Conservation (phyloP, 805 yeast genomes). For the Zygotorulaspora chibaensis region DNA sequence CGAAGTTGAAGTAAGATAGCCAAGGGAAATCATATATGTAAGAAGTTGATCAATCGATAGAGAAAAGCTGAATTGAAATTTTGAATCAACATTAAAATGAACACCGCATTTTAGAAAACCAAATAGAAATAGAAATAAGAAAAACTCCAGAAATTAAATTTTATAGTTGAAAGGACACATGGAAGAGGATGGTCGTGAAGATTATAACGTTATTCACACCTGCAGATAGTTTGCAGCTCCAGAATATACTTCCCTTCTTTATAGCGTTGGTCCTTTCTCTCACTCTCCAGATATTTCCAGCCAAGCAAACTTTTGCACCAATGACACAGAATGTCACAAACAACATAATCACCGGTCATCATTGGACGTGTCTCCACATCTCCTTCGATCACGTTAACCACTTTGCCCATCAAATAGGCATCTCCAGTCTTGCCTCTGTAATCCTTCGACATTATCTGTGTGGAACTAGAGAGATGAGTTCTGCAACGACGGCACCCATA, state of each 20-base stretch:
- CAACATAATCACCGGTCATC: slow-evolving; percentile 57
- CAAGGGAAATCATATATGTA: not conserved
- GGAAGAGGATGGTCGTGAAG: not conserved
- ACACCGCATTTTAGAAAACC: slow-evolving; percentile 1
- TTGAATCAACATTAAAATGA: not conserved
- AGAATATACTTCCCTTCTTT: slow-evolving; percentile 60
- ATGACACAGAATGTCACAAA: slow-evolving; percentile 53
- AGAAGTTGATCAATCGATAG: not conserved
- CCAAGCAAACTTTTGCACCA: slow-evolving; percentile 53
- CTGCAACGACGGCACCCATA: slow-evolving; percentile 33
- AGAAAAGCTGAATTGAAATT: not conserved
- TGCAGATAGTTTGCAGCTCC: slow-evolving; percentile 37
- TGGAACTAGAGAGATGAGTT: slow-evolving; percentile 31
- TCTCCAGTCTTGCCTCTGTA: slow-evolving; percentile 56
- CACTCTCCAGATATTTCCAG: slow-evolving; percentile 58
- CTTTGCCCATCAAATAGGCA: slow-evolving; percentile 50
- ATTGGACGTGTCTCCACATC: slow-evolving; percentile 41
- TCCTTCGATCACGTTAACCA: slow-evolving; percentile 43
- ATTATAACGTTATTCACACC: slow-evolving; percentile 12
- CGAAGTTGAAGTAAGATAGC: not conserved
- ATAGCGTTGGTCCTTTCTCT: slow-evolving; percentile 43
- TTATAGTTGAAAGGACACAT: not conserved
- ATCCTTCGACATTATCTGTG: slow-evolving; percentile 36
- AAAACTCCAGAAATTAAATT: slow-evolving; percentile 4
- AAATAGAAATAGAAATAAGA: slow-evolving; percentile 5